phyloP scores from a whole-genome alignment of 2,329 filamentous ascomycete genomes.

The Paecilomyces dactylethromorphus region DNA sequence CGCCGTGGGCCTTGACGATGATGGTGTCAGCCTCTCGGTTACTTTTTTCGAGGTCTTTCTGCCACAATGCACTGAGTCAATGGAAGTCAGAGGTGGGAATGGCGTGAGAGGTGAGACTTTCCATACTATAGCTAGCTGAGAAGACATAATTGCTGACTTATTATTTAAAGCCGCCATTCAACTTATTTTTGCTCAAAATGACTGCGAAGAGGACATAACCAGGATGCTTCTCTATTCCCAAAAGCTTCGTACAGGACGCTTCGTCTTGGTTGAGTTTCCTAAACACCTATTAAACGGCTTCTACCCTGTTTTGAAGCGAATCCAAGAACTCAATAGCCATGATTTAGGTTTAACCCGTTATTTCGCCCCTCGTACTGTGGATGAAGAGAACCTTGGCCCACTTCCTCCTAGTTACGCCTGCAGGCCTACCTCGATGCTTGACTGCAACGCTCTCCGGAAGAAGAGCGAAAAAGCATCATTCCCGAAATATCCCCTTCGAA shows the following conservation, averaged over 20 bases:
- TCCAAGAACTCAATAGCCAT: constrained; percentile 6
- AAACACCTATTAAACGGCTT: constrained; percentile 12
- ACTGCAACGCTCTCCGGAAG: neutral
- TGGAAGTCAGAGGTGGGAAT: constrained; percentile 13
- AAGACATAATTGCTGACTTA: neutral
- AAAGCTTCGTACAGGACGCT: constrained; percentile 7
- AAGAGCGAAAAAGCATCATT: neutral
- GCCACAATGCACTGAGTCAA: constrained; percentile 14
- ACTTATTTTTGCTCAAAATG: constrained; percentile 12
- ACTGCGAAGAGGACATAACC: constrained; percentile 12
- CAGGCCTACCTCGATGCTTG: neutral
- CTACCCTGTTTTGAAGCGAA: constrained; percentile 8
- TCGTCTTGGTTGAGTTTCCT: constrained; percentile 15
- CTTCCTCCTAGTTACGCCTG: constrained; percentile 4
- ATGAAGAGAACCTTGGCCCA: constrained; percentile 3
- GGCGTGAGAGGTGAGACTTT: constrained; percentile 12
- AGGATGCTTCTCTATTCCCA: constrained; percentile 10
- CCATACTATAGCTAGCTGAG: neutral
- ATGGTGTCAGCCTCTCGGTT: constrained; percentile 13
- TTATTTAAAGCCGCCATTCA: constrained; percentile 9
- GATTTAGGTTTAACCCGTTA: constrained; percentile 13
- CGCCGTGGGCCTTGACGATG: constrained; percentile 16
- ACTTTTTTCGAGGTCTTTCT: constrained; percentile 18
- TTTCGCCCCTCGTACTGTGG: constrained; percentile 10
- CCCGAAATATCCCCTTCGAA: neutral